Base-by-base conservation (phyloP, 31 red algal genomes). In the Bonnemaisonia californica region DNA sequence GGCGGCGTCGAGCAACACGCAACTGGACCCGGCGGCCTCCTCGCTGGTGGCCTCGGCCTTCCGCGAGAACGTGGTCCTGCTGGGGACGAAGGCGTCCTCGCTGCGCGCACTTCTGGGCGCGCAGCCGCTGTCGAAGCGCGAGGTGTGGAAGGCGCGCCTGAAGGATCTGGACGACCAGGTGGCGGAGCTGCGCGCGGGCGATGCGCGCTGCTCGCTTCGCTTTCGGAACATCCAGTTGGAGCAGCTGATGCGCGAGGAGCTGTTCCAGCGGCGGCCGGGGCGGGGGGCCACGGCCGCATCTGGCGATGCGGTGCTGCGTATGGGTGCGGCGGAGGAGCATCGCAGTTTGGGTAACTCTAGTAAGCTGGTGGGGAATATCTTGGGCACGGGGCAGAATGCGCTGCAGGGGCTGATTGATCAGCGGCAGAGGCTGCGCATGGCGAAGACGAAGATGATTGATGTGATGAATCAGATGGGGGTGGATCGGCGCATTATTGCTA, bases 121-220 rank as follows among this genome's bases (percentile, higher is more conserved):
- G 62, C 32, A 77, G 16, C 41, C 72, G 31, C 29, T 70, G 30
- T 54, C 68, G 22, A 42, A 54, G 30, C 41, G 85, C 1, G 69
- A 80, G 60, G 54, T 81, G 41, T 76, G 68, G 76, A 57, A 72
- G 18, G 76, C 76, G 16, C 48, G 77, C 8, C 33, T 89, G 2
- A 31, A 31, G 4, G 76, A 74, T 33, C 45, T 89, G 19, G 86
- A 89, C 58, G 86, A 81, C 40, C 76, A 89, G n/a, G 69, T 82
- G 21, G 68, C 65, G 12, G 86, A 89, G 41, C 61, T 89, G 3
- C 76, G 76, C 36, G 77, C 69, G 31, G 76, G 67, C 12, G 67
- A 81, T 60, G 65, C 64, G 29, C 54, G 86, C 24, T 80, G 77
- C 30, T 29, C 63, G 32, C 42, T 65, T 9, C 87, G 78, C 1